These are phyloP conservation scores for Phytophthora agathidicida DNA, from an alignment of 352 stramenopile genomes.

Conservation along the genomic window DNA sequence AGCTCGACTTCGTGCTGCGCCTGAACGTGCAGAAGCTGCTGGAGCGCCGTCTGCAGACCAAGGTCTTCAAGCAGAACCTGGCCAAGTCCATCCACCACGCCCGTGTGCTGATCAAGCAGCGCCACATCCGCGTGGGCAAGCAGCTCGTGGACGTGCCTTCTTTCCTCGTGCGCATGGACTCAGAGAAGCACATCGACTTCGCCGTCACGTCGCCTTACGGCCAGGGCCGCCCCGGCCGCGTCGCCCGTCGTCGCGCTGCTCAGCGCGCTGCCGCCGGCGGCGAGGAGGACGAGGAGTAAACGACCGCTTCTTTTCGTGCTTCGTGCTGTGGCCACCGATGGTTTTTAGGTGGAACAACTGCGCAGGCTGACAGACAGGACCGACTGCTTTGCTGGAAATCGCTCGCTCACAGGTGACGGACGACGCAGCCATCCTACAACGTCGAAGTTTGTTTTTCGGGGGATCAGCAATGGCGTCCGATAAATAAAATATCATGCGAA, in stretches of 20 bases:
- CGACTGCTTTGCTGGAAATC: too few relatives aligned
- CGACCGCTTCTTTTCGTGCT: constrained; percentile 35
- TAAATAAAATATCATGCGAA: constrained; percentile 90
- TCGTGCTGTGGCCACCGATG: constrained; percentile 17
- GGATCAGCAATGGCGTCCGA: constrained; percentile 32
- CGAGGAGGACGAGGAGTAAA: constrained; percentile 88
- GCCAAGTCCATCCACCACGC: constrained; percentile 99
- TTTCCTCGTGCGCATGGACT: constrained; percentile 99
- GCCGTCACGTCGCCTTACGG: constrained; percentile 97
- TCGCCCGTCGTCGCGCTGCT: constrained; percentile 94
- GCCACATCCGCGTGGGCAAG: constrained; percentile 99
- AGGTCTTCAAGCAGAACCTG: constrained; percentile 99
- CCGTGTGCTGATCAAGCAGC: constrained; percentile 98
- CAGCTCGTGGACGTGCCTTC: constrained; percentile 99
- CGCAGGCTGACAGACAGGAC: not conserved
- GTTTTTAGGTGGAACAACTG: constrained; percentile 20
- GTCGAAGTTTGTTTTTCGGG: constrained; percentile 36
- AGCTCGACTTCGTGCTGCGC: constrained; percentile 98
- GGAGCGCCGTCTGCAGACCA: constrained; percentile 98
- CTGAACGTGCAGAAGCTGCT: constrained; percentile 99
- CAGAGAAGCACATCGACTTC: constrained; percentile 99
- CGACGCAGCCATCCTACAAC: constrained; percentile 10
- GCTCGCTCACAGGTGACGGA: too few relatives aligned
- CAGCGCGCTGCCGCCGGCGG: constrained; percentile 92
- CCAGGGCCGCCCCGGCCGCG: constrained; percentile 96